Evolutionary conservation across 2,329 filamentous ascomycete genomes (phyloP).

Genomic region (Blumeriella jaapii): DNA sequence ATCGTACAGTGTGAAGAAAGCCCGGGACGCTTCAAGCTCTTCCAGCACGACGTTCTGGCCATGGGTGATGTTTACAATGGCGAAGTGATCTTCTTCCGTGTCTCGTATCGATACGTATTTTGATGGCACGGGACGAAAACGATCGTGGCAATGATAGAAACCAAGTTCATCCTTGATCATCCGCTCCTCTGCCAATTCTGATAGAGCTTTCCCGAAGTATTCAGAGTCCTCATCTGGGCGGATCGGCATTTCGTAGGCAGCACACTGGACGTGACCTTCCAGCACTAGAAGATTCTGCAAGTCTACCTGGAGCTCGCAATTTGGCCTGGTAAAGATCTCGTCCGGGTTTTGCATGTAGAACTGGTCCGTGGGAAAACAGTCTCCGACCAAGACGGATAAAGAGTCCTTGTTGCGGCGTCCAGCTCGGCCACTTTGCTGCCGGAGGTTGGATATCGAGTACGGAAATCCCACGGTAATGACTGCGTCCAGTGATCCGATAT

Average conservation of each 20-base stretch:
- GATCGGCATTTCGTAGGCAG: slow-evolving; percentile 90
- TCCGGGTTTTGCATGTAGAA: slow-evolving; percentile 95
- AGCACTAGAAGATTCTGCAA: slow-evolving; percentile 82
- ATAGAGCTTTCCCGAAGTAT: slow-evolving; percentile 71
- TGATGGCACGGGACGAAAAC: slow-evolving; percentile 77
- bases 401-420: slow-evolving; percentile 90
- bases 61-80: slow-evolving; percentile 79
- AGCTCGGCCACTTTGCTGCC: slow-evolving; percentile 89
- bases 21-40: slow-evolving; percentile 91
- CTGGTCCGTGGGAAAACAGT: slow-evolving; percentile 84
- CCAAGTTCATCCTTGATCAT: slow-evolving; percentile 63
- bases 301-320: slow-evolving; percentile 81
- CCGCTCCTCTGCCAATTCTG: slow-evolving; percentile 59
- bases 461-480: slow-evolving; percentile 92
- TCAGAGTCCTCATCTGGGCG: slow-evolving; percentile 58
- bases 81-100: slow-evolving; percentile 83
- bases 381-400: slow-evolving; percentile 77
- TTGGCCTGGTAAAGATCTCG: slow-evolving; percentile 85
- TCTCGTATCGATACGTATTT: slow-evolving; percentile 80
- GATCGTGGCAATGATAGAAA: slow-evolving; percentile 81
- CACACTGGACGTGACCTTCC: slow-evolving; percentile 92
- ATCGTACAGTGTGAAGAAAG: slow-evolving; percentile 92
- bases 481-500: slow-evolving; percentile 88
- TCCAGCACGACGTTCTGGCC: slow-evolving; percentile 77
- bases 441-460: slow-evolving; percentile 86